Base-by-base conservation (phyloP, 164 flowering plant genomes). In the Pachysandra terminalis region DNA sequence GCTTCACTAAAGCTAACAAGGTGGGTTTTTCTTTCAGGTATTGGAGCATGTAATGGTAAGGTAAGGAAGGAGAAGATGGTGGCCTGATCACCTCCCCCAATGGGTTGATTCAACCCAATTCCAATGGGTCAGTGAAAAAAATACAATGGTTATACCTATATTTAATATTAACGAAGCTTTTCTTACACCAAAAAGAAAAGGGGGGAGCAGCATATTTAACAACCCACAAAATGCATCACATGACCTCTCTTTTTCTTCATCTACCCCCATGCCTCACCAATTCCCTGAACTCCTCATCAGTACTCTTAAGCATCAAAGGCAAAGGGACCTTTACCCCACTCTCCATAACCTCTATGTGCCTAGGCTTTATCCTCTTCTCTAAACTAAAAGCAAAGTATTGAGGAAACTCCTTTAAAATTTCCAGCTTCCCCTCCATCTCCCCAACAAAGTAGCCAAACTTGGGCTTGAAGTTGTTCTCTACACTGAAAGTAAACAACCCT, bases 341-440 rank as follows among this genome's bases (percentile, higher is more conserved):
- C 66, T 80, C 53, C 69, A 83, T 75, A 60, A 69, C 73, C 81
- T 82, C 88, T 73, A 59, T 55, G 60, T 89, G 91, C 81, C 97
- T 80, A 0, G 87, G 93, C 84, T 83, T 85, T 35, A 95, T 95
- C 77, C 99, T 85, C 65, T 89, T 92, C 80, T 92, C 99, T 86
- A 95, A 76, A 72, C 99, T 95, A 69, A 95, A 95, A 0, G 90
- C 83, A 75, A 92, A 95, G 61, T 85, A 95, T 83, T 92, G 97
- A 54, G 99, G 99, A 65, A 95, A 95, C 41, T 78, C 91, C 78
- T 74, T 90, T 78, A 95, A 65, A 51, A 89, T 97, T 71, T 76
- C 84, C 83, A 88, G 71, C 16, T 56, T 70, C 45, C 90, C 87
- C 40, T 65, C 75, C 96, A 95, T 90, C 67, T 79, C 90, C 61